Base-by-base conservation (phyloP, 2,329 filamentous ascomycete genomes). In the Myriosclerotinia curreyana region DNA sequence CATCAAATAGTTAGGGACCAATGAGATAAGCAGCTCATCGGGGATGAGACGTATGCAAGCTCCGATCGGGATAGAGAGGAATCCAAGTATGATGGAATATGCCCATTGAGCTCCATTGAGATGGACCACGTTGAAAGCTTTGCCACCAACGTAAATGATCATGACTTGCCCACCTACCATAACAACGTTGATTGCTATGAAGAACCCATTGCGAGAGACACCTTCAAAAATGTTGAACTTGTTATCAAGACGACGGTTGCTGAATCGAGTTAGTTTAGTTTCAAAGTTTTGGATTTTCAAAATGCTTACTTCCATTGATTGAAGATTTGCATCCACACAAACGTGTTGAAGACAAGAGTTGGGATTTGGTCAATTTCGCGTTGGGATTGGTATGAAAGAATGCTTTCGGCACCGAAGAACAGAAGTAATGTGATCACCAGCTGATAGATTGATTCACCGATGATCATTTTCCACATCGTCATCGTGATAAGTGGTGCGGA, bases 291-390 rank as follows among this genome's bases (percentile, higher is more conserved):
- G 67, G 58, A 70, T 53, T 64, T 51, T 64, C 20, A 34, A 17
- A 59, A 11, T 68, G 86, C 85, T 84, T 82, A 87, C 85, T 98
- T 98, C 84, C 96, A 91, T 74, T 96, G 90, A 77, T 98, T 98
- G 81, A 98, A 98, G 71, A 98, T 96, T 72, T 98, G 94, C 93
- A 98, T 97, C 94, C 94, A 98, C 61, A 97, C 94, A 74, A 98
- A 98, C 0, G 92, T 95, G 80, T 98, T 98, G 83, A 98, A 98
- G 9, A 98, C 90, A 55, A 98, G 82, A 3, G 92, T 96, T 64
- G 86, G 81, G 66, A 96, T 81, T 71, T 90, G 81, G 17, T 69
- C 72, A 7, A 75, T 68, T 44, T 83, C 74, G 42, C 79, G 71
- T 38, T 81, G 77, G 4, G 77, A 75, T 17, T 82, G 75, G 69